Conservation (phyloP, 345 rosid species). For the sweet orange (Citrus sinensis) region DVS_A1.0 CM039162.1:22134501-22135000, state of each 20-base stretch:
- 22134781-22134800: background rate
- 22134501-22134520: too few species aligned
- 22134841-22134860: background rate
- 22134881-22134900: background rate
- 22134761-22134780: background rate
- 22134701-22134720: background rate
- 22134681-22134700: background rate
- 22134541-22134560: too few species aligned
- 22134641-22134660: too few species aligned
- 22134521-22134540: too few species aligned
- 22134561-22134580: too few species aligned
- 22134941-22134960: background rate
- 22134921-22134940: background rate
- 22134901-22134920: background rate
- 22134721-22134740: background rate
- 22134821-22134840: background rate
- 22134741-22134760: background rate
- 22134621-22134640: too few species aligned
- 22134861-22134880: background rate
- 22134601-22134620: too few species aligned
- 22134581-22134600: too few species aligned
- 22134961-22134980: background rate
- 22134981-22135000: too few species aligned
- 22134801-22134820: background rate
- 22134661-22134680: background rate